Base-by-base conservation (phyloP, 345 rosid species). In the Pistacia atlantica region DNA sequence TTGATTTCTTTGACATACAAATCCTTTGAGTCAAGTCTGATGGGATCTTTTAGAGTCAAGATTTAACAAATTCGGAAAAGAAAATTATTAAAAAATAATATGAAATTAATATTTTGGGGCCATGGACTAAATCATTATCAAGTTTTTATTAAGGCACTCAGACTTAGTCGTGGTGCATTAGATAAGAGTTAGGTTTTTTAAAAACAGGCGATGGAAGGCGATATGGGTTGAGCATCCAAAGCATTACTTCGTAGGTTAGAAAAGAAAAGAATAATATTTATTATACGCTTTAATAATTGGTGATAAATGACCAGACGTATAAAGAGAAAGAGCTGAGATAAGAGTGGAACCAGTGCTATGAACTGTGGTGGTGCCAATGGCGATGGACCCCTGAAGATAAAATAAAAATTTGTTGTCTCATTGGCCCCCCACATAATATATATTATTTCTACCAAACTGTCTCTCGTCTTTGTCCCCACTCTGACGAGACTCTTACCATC, bases 381-480 rank as follows among this genome's bases (percentile, higher is more conserved):
- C 45, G 11, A 52, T 67, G 81, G 82, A 64, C 74, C 81, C 81
- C 48, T 4, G 2, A 16, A 66, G 17, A 25, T 25, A 1, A 22
- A 8, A 45, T 18, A 69, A 54, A 52, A 75, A 72, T 77, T 61
- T 55, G 75, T 72, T 59, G 16, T 78, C 17, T 71, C 56, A 63
- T 22, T 48, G 4, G 82, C 25, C 25, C 66, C 72, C 82, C 42
- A 54, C 45, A 22, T 46, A 5, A 20, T 25, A 67, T 38, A 42
- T 77, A 75, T 72, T 67, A 72, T 81, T 80, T 80, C 77, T 64
- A 64, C 77, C 83, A 69, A 80, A 70, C 78, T 49, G 79, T 25
- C 25, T 79, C 75, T 49, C 76, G 28, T 69, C 61, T 60, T 65
- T 72, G 81, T 70, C 82, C 88, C 83, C 69, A 69, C 65, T 16